Evolutionary conservation across 2,329 filamentous ascomycete species (phyloP).

Genomic region (Penicillium nordicum): DNA sequence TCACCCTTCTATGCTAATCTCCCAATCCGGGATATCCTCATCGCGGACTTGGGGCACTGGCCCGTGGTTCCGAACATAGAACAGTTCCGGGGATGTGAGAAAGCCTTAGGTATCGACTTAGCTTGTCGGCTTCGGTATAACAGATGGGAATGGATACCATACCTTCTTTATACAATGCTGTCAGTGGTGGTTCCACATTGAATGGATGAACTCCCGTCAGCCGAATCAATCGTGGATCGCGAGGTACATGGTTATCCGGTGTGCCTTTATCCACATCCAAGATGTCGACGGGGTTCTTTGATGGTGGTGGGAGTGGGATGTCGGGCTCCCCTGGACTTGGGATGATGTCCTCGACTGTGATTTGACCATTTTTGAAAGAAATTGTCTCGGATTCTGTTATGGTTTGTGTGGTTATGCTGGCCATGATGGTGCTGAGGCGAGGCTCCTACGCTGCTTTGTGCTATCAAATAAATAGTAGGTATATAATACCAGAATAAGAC

Average conservation of each 20-base stretch:
- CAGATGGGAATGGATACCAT: slow-evolving; percentile 21
- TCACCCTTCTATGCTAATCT: slow-evolving; percentile 73
- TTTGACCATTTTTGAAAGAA: slow-evolving; percentile 20
- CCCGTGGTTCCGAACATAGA: slow-evolving; percentile 91
- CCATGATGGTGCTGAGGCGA: slow-evolving; percentile 24
- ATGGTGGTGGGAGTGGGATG: slow-evolving; percentile 68
- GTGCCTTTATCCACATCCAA: slow-evolving; percentile 76
- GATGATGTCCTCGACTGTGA: slow-evolving; percentile 26
- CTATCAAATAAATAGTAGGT: not conserved
- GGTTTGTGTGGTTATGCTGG: slow-evolving; percentile 25
- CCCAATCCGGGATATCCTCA: slow-evolving; percentile 71
- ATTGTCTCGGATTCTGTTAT: slow-evolving; percentile 11
- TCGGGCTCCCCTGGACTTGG: slow-evolving; percentile 27
- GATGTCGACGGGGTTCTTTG: slow-evolving; percentile 56
- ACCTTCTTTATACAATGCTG: slow-evolving; percentile 66
- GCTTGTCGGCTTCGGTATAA: not conserved
- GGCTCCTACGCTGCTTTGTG: not conserved
- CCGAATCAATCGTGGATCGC: slow-evolving; percentile 77
- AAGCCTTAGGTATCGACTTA: slow-evolving; percentile 56
- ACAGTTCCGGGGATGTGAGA: slow-evolving; percentile 79
- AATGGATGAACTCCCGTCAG: slow-evolving; percentile 87
- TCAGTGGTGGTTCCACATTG: slow-evolving; percentile 82
- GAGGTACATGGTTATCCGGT: slow-evolving; percentile 74
- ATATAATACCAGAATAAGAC: not conserved
- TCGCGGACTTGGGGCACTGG: slow-evolving; percentile 73